Conservation (phyloP, 2,329 filamentous ascomycete species). For the Xylaria polymorpha region DNA sequence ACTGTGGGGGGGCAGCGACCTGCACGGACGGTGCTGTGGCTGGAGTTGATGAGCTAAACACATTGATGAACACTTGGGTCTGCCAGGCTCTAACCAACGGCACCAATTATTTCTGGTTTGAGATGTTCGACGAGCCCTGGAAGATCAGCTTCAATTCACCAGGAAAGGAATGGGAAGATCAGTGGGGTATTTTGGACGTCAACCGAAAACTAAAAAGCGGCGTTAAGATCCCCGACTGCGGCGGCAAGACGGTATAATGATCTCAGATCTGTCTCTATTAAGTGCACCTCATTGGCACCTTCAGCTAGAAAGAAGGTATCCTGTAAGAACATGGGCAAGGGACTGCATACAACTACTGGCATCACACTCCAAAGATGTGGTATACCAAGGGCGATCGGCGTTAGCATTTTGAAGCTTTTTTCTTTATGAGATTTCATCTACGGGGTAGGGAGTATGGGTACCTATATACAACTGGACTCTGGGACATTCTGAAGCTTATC, state of each 20-base stretch:
- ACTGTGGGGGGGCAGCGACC: constrained; percentile 70
- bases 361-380: constrained; percentile 17
- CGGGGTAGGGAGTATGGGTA: constrained; percentile 7
- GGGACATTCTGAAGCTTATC: constrained; percentile 3
- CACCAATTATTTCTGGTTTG: constrained; percentile 97
- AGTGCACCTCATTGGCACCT: not conserved
- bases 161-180: constrained; percentile 87
- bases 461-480: constrained; percentile 9
- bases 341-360: constrained; percentile 17
- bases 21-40: constrained; percentile 80
- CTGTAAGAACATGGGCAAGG: constrained; percentile 8
- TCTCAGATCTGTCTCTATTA: not conserved
- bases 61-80: constrained; percentile 87
- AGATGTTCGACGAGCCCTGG: constrained; percentile 97
- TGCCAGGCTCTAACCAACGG: constrained; percentile 82
- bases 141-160: constrained; percentile 78
- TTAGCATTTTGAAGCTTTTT: constrained; percentile 23
- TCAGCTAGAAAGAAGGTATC: constrained; percentile 6
- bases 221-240: constrained; percentile 87
- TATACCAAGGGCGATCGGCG: constrained; percentile 19
- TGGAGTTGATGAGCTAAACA: constrained; percentile 82
- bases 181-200: constrained; percentile 93
- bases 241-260: constrained; percentile 72
- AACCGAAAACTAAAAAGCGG: constrained; percentile 86
- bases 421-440: not conserved